phyloP scores from a whole-genome alignment of 2,329 filamentous ascomycete species.

The Exophiala sideris region DNA sequence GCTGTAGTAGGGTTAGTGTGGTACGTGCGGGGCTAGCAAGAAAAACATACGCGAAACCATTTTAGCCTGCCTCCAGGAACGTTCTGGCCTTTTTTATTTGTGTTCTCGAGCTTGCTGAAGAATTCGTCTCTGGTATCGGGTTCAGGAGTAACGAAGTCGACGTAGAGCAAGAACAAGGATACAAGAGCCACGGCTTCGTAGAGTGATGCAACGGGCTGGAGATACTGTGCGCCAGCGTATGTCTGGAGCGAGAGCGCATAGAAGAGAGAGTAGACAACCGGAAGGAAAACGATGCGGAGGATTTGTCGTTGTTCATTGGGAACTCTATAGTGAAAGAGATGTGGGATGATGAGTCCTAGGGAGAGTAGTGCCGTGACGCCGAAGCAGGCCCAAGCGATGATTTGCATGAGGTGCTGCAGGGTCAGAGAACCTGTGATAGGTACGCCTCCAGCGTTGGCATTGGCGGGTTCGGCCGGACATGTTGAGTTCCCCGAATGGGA shows the following conservation, averaged over 20 bases:
- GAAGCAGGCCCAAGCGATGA: conserved; percentile 11
- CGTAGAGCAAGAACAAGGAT: conserved; percentile 20
- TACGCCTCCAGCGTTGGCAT: neutral
- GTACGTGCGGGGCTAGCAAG: neutral
- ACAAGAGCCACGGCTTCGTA: conserved; percentile 19
- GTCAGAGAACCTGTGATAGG: conserved; percentile 15
- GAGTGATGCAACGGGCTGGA: conserved; percentile 13
- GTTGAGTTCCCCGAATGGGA: neutral
- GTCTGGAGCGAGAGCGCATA: conserved; percentile 11
- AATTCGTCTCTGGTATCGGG: conserved; percentile 6
- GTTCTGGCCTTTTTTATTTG: conserved; percentile 1
- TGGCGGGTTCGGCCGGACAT: conserved; percentile 4
- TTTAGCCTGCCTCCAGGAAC: conserved; percentile 7
- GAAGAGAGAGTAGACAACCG: conserved; percentile 13
- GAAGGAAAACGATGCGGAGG: conserved; percentile 16
- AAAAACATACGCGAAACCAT: conserved; percentile 50
- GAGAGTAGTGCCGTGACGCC: conserved; percentile 11
- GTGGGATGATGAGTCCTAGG: conserved; percentile 12
- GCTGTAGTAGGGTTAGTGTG: neutral
- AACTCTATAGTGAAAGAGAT: conserved; percentile 14
- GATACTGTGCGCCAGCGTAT: conserved; percentile 13
- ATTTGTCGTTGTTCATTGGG: conserved; percentile 23
- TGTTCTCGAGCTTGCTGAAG: conserved; percentile 14
- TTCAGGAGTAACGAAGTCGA: conserved; percentile 19
- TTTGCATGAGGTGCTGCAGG: conserved; percentile 11